These are phyloP conservation scores for Mycocalia duriaeana DNA, from an alignment of 1,284 basidiomycete genomes.

Conservation along the genomic window DNA sequence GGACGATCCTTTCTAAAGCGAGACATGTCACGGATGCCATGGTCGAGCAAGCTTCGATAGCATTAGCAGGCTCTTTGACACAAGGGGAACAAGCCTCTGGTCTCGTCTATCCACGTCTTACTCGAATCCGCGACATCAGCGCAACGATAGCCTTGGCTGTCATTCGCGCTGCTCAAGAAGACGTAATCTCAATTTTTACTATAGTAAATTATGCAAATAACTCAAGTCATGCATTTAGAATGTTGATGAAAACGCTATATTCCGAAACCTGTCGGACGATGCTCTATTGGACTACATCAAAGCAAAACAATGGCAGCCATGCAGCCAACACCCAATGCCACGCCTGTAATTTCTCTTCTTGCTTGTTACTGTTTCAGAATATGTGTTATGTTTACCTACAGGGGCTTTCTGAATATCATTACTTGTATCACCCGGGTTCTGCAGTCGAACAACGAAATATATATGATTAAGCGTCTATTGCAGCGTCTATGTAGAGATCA, in stretches of 20 bases:
- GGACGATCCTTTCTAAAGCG: constrained; percentile 58
- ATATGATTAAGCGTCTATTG: constrained; percentile 36
- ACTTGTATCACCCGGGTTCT: no score
- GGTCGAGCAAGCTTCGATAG: constrained; percentile 55
- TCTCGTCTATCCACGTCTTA: constrained; percentile 60
- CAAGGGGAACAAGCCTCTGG: constrained; percentile 51
- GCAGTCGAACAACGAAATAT: no score
- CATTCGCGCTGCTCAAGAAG: constrained; percentile 59
- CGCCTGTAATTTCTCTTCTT: constrained; percentile 18
- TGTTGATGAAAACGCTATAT: constrained; percentile 40
- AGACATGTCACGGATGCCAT: constrained; percentile 58
- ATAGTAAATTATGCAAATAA: not conserved
- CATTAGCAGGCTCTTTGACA: constrained; percentile 61
- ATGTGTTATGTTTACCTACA: constrained; percentile 7
- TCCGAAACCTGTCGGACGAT: constrained; percentile 45
- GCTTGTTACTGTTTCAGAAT: constrained; percentile 7
- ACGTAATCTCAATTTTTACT: constrained; percentile 32
- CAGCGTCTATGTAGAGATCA: constrained; percentile 31
- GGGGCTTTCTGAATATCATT: no score
- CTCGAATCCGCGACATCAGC: constrained; percentile 66
- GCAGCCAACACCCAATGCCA: constrained; percentile 18
- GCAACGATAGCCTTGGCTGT: constrained; percentile 58
- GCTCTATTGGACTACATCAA: constrained; percentile 45
- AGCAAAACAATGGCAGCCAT: constrained; percentile 56
- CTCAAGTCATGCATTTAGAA: constrained; percentile 24